Evolutionary conservation across 2,329 filamentous ascomycete species (phyloP).

Genomic region (Trichoderma semiorbis): DNA sequence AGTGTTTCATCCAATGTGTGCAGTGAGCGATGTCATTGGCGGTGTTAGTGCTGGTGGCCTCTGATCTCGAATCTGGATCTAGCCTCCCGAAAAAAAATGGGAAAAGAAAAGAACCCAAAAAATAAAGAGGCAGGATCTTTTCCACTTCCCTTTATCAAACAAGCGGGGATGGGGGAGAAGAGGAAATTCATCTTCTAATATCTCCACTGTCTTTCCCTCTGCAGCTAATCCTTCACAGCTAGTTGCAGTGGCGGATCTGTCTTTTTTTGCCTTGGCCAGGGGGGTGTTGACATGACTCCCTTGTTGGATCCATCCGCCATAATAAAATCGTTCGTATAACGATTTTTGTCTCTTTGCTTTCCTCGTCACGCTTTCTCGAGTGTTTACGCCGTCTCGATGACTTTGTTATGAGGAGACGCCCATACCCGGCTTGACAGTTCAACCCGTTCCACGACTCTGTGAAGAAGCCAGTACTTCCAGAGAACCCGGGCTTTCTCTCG

Average conservation of each 20-base stretch:
- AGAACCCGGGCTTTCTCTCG: neutral
- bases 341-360: neutral
- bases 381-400: neutral
- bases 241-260: neutral
- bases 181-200: neutral
- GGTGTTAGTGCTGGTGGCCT: neutral
- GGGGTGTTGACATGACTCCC: conserved; percentile 8
- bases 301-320: neutral
- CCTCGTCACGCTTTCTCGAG: neutral
- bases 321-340: neutral
- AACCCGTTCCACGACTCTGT: neutral
- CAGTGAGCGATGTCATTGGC: neutral
- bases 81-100: neutral
- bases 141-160: neutral
- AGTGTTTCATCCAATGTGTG: neutral
- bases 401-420: neutral
- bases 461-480: neutral
- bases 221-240: neutral
- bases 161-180: neutral
- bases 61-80: conserved; percentile 11
- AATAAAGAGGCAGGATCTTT: neutral
- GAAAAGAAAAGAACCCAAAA: neutral
- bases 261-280: conserved; percentile 6
- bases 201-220: neutral
- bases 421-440: neutral